Conservation (phyloP, 2,329 filamentous ascomycete species). For the Pyrenophora graminea region DNA sequence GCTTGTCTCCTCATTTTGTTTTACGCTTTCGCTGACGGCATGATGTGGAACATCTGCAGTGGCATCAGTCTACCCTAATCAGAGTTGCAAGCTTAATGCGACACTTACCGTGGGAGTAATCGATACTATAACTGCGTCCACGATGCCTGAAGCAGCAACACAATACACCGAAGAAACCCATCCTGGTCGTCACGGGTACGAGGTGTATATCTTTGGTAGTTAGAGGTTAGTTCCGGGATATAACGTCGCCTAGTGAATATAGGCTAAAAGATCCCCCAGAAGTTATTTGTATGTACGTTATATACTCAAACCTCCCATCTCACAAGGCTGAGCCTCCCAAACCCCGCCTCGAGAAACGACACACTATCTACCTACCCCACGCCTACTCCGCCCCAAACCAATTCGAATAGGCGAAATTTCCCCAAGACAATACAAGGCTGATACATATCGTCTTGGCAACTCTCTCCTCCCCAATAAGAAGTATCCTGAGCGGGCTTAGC, state of each 20-base stretch:
- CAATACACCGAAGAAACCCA: neutral
- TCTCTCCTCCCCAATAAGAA: too few species aligned
- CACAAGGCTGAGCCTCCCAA: neutral
- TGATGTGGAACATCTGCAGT: neutral
- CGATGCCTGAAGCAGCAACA: neutral
- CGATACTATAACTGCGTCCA: neutral
- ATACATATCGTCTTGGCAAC: too few species aligned
- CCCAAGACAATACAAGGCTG: neutral
- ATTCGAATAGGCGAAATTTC: neutral
- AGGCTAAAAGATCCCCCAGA: too few species aligned
- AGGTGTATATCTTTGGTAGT: too few species aligned
- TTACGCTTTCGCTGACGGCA: neutral
- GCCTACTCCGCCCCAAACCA: neutral
- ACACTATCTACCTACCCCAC: neutral
- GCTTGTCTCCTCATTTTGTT: neutral
- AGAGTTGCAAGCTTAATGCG: neutral
- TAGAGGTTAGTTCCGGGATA: too few species aligned
- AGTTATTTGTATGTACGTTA: neutral
- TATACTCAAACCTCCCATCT: neutral
- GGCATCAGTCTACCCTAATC: neutral
- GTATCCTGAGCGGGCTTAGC: neutral
- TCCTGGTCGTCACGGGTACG: neutral
- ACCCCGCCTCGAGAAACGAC: neutral
- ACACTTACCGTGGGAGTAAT: neutral
- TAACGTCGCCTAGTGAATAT: too few species aligned